Evolutionary conservation across 768 basidiomycete genomes (phyloP).

Genomic region (Xerocomus spinulosus): DNA sequence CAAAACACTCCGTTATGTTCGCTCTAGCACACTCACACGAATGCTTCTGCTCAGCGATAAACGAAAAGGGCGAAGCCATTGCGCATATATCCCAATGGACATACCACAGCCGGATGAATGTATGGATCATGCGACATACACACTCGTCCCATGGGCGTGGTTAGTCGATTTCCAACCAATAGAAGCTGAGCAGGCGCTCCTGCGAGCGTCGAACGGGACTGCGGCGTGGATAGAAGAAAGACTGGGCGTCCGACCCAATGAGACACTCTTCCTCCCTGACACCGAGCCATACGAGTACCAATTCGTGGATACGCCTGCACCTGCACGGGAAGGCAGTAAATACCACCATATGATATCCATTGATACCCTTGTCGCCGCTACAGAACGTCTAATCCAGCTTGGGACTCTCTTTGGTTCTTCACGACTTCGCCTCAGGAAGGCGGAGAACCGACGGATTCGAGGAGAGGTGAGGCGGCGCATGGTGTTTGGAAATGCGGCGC

Average conservation of each 20-base stretch:
- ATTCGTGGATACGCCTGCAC: conserved; percentile 19
- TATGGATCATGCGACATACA: conserved; percentile 53
- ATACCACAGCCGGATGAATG: conserved; percentile 52
- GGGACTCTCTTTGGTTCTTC: conserved; percentile 78
- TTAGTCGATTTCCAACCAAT: conserved; percentile 52
- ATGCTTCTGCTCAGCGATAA: conserved; percentile 48
- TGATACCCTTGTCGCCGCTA: conserved; percentile 5
- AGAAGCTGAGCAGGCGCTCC: conserved; percentile 36
- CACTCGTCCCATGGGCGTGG: conserved; percentile 66
- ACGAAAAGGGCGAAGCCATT: conserved; percentile 45
- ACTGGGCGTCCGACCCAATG: conserved; percentile 29
- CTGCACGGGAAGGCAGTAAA: conserved; percentile 7
- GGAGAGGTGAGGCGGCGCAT: conserved; percentile 49
- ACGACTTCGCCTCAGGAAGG: conserved; percentile 49
- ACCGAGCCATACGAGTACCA: conserved; percentile 47
- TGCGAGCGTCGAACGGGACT: conserved; percentile 49
- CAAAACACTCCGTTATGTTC: conserved; percentile 57
- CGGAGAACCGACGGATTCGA: conserved; percentile 40
- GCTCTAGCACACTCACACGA: conserved; percentile 44
- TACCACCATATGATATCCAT: conserved; percentile 7
- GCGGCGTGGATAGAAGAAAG: conserved; percentile 24
- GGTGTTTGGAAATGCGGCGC: conserved; percentile 48
- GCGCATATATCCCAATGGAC: conserved; percentile 35
- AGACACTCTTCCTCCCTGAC: conserved; percentile 51
- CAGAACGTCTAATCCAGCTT: conserved; percentile 56